phyloP scores from a whole-genome alignment of 176 grass and related monocot genomes.

The Poa annua region DNA sequence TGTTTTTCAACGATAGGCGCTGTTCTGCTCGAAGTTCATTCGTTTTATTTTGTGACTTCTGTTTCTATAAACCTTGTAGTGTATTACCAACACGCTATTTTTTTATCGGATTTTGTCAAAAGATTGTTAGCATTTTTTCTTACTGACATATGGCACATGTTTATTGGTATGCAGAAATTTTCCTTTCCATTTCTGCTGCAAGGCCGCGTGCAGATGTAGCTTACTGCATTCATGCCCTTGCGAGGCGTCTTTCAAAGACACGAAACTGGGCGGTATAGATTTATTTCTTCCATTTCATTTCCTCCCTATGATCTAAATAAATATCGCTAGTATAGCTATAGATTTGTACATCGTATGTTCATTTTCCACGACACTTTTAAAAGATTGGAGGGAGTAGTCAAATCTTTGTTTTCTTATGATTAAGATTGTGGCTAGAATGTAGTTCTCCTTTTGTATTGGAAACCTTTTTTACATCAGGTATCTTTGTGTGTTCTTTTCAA shows the following conservation, averaged over 20 bases:
- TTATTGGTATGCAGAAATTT: conserved; percentile 81
- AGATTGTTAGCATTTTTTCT: background rate
- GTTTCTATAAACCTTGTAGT: background rate
- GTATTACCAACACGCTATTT: background rate
- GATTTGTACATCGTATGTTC: too few species aligned
- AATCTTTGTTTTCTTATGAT: conserved; percentile 12
- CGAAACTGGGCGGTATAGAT: conserved; percentile 88
- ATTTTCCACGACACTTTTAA: too few species aligned
- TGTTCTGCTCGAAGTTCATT: background rate
- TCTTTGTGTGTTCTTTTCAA: background rate
- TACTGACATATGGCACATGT: background rate
- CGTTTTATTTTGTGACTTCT: background rate
- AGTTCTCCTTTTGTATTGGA: background rate
- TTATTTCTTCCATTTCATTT: background rate
- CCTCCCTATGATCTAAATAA: too few species aligned
- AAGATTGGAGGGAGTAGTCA: background rate
- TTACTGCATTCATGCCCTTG: conserved; percentile 99
- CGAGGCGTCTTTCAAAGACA: conserved; percentile 95
- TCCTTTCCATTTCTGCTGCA: conserved; percentile 92
- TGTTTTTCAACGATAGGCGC: background rate
- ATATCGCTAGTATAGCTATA: too few species aligned
- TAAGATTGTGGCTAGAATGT: background rate
- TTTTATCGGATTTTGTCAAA: background rate
- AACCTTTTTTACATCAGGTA: background rate
- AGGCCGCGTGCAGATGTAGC: conserved; percentile 97